These are phyloP conservation scores for Arthroderma sp. DNA, from an alignment of 2,329 filamentous ascomycete genomes.

Conservation along the genomic window DNA sequence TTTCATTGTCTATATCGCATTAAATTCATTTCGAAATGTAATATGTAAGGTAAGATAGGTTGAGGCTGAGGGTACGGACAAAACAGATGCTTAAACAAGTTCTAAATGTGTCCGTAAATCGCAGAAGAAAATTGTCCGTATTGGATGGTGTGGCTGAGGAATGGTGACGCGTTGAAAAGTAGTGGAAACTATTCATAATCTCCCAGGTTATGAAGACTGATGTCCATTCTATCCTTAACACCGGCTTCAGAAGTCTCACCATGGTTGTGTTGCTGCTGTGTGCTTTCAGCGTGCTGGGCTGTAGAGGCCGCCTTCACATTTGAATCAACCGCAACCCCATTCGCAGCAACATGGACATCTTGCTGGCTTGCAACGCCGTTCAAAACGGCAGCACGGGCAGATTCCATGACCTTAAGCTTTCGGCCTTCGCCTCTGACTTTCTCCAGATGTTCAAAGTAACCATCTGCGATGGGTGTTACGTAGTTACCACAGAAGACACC, in stretches of 20 bases:
- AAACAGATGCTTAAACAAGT: too few relatives aligned
- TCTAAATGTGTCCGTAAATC: too few relatives aligned
- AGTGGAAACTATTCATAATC: constrained; percentile 26
- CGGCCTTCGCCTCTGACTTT: constrained; percentile 55
- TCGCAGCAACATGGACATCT: constrained; percentile 49
- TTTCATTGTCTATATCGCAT: too few relatives aligned
- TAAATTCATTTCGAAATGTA: too few relatives aligned
- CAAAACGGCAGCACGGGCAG: constrained; percentile 51
- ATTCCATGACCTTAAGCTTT: constrained; percentile 53
- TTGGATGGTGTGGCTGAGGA: too few relatives aligned
- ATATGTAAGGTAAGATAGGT: too few relatives aligned
- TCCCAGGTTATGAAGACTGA: constrained; percentile 46
- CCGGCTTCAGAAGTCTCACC: too few relatives aligned
- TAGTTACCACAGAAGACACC: constrained; percentile 88
- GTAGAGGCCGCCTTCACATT: constrained; percentile 36
- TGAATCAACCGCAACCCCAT: constrained; percentile 45
- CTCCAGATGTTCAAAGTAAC: constrained; percentile 73
- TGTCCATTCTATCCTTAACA: constrained; percentile 42
- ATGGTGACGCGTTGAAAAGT: too few relatives aligned
- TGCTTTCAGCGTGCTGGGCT: background rate
- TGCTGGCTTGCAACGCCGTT: constrained; percentile 47
- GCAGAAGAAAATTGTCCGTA: too few relatives aligned
- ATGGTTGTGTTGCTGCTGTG: background rate
- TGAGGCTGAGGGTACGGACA: too few relatives aligned
- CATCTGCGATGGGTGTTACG: constrained; percentile 61